A percentile compares a stretch with the other conserved stretches of the same genome.
Evolutionary conservation across 2,329 filamentous ascomycete species (phyloP).

Genomic region (Aureobasidium subglaciale): DNA sequence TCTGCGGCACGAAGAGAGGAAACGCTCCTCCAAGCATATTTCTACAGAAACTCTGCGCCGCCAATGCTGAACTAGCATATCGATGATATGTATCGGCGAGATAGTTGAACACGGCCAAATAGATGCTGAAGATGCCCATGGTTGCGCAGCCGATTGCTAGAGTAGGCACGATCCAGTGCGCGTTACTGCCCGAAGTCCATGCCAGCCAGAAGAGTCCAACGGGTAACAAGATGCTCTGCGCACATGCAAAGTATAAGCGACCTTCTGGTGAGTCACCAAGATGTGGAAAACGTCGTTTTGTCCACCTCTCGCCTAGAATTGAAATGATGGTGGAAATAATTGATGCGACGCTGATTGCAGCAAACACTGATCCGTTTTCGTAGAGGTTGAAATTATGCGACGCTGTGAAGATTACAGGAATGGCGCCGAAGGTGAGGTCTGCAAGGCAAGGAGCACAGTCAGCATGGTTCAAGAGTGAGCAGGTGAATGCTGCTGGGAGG

Average conservation of each 20-base stretch:
- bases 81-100: constrained; percentile 80
- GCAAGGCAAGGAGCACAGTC: too few relatives aligned
- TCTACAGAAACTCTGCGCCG: constrained; percentile 77
- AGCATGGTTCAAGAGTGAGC: too few relatives aligned
- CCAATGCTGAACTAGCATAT: constrained; percentile 78
- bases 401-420: constrained; percentile 67
- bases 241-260: constrained; percentile 74
- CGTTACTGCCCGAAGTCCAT: constrained; percentile 55
- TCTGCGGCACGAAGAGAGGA: constrained; percentile 63
- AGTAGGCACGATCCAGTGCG: constrained; percentile 66
- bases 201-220: constrained; percentile 76
- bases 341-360: constrained; percentile 61
- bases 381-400: constrained; percentile 62
- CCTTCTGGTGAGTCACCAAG: constrained; percentile 57
- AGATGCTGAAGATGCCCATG: constrained; percentile 80
- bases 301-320: constrained; percentile 36
- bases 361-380: constrained; percentile 65
- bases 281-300: constrained; percentile 25
- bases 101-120: constrained; percentile 88
- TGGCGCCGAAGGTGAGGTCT: constrained; percentile 73
- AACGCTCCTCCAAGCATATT: constrained; percentile 79
- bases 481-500: too few relatives aligned
- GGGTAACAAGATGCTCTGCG: constrained; percentile 68
- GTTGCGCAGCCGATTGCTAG: constrained; percentile 67
- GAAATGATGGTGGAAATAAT: constrained; percentile 60